phyloP scores from a whole-genome alignment of 2,329 filamentous ascomycete genomes.

The Drechslerella coelobrocha region DNA sequence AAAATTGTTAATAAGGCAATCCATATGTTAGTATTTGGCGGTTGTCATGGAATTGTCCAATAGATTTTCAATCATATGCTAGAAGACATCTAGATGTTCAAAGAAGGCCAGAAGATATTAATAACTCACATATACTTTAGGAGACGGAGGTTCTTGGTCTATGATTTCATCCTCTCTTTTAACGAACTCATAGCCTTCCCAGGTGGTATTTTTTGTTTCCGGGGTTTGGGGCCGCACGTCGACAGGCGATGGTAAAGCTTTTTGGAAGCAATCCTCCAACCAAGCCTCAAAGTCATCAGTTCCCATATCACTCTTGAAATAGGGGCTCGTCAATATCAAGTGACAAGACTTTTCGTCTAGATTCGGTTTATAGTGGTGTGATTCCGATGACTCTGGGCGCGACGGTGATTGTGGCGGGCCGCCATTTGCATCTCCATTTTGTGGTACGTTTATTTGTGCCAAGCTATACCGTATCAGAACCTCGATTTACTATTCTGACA shows the following conservation, averaged over 20 bases:
- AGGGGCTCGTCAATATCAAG: background rate
- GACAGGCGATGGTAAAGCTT: background rate
- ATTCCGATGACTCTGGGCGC: background rate
- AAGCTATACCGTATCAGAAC: background rate
- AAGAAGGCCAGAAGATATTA: too few relatives aligned
- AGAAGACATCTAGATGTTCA: too few relatives aligned
- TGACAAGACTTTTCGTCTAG: background rate
- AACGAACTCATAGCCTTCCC: background rate
- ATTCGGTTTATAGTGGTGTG: background rate
- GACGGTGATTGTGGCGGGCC: background rate
- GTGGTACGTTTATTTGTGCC: background rate
- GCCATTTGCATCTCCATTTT: background rate
- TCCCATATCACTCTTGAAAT: background rate
- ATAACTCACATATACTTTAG: background rate
- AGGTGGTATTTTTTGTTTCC: background rate
- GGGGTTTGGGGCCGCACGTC: background rate
- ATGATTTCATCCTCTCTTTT: background rate
- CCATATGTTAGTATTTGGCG: too few relatives aligned
- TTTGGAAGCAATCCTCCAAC: background rate
- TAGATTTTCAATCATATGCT: too few relatives aligned
- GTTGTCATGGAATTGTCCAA: background rate
- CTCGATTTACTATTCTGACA: background rate
- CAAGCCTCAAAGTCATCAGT: background rate
- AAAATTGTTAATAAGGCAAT: background rate
- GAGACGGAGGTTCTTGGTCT: background rate